Evolutionary conservation across 2,329 filamentous ascomycete species (phyloP), one percentile per base, ranked within the genome.

Genomic region (Fusarium duplospermum): DNA sequence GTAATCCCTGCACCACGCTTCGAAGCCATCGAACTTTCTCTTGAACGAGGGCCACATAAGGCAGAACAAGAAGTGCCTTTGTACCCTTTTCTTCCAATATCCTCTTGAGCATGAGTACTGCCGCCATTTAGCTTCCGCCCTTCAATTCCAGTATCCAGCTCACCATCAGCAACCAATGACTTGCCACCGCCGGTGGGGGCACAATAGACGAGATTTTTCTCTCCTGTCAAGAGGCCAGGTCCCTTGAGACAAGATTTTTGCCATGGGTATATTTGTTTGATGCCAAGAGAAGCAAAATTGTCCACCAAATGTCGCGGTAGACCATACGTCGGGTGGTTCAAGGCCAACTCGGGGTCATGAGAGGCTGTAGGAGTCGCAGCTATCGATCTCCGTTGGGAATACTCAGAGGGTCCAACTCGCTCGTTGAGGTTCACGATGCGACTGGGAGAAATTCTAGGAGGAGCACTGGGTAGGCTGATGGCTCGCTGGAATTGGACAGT

Each of bases 171-270:
- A 56, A 94, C 92, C 14, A 95, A 86, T 9, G 92, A 94, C 82
- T 95, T 94, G 18, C 93, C 93, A 45, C 93, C 93, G 6, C 93
- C 93, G 0, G 93, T 95, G 0, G 93, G 93, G 9, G 93, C 93
- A 50, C 91, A 93, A 79, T 95, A 95, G n/a, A 95, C 91, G 11
- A 95, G 85, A 75, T 94, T 94, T 71, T 87, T 89, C 60, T 89
- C 85, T 18, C 93, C 93, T 7, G 84, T 81, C 14, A 95, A 84
- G 20, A 94, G 85, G 0, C 92, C 92, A 4, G 89, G 90, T 0
- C 90, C 90, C 62, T 92, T 85, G 9, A 95, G 85, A 77, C 93
- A 95, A 66, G 91, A 90, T 60, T 92, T 92, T 81, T 95, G 93
- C 93, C 93, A 95, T 3, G 92, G 91, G 76, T 95, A 95, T 68